Conservation (phyloP, 2,329 filamentous ascomycete species). For the Verticillium alfalfae region DNA sequence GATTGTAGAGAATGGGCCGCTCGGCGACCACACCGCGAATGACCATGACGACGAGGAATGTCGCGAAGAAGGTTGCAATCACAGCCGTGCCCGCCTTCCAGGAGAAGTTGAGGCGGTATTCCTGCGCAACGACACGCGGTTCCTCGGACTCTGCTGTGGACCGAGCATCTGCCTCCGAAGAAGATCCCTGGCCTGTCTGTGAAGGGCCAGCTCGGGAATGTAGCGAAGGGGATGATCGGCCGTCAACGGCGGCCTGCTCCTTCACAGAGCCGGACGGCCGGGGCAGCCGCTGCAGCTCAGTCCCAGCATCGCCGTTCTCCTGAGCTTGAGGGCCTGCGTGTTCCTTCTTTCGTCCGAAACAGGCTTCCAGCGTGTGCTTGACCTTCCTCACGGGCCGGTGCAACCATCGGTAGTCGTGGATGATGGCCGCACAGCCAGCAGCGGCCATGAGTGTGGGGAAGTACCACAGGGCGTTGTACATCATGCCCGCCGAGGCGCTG, state of each 20-base stretch:
- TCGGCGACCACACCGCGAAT: slow-evolving; percentile 32
- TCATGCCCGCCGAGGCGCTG: slow-evolving; percentile 57
- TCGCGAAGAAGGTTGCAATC: slow-evolving; percentile 43
- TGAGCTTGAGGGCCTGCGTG: slow-evolving; percentile 1
- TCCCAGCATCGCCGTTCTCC: background rate
- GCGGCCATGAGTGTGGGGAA: slow-evolving; percentile 60
- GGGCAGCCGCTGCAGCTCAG: background rate
- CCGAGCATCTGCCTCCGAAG: slow-evolving; percentile 1
- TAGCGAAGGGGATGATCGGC: background rate
- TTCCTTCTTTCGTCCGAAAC: background rate
- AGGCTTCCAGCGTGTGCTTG: background rate
- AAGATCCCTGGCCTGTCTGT: background rate
- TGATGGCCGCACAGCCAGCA: slow-evolving; percentile 44
- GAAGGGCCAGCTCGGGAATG: background rate
- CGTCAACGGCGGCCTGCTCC: background rate
- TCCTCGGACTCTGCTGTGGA: background rate
- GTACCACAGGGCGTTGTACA: slow-evolving; percentile 72
- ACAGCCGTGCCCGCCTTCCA: slow-evolving; percentile 38
- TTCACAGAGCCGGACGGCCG: background rate
- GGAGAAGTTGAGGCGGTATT: slow-evolving; percentile 30
- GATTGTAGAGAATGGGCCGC: slow-evolving; percentile 40
- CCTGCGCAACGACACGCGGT: slow-evolving; percentile 23
- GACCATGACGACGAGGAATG: slow-evolving; percentile 53
- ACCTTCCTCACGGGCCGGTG: slow-evolving; percentile 23
- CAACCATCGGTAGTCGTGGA: slow-evolving; percentile 51